These are phyloP conservation scores for Penicillium sp. DNA, from an alignment of 2,329 filamentous ascomycete species.

Conservation along the genomic window DNA sequence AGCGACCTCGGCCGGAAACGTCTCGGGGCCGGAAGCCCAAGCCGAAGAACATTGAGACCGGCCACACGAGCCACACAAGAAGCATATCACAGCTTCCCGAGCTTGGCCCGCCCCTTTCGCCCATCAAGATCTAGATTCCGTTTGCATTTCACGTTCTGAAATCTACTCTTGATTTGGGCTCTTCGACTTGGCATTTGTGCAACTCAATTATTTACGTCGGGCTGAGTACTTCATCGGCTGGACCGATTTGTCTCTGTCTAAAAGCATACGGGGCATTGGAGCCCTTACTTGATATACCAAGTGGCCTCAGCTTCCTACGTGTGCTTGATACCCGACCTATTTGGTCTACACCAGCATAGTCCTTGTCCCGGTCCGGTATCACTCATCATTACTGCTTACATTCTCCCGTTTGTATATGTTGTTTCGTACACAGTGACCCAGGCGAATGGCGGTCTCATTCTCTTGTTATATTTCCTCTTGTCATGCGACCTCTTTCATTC, in stretches of 20 bases:
- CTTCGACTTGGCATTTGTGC: not conserved
- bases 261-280: not conserved
- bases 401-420: slow-evolving; percentile 16
- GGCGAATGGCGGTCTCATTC: slow-evolving; percentile 8
- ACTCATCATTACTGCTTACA: too few relatives aligned
- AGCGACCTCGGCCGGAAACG: slow-evolving; percentile 31
- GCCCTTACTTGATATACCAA: not conserved
- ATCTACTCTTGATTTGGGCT: not conserved
- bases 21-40: slow-evolving; percentile 31
- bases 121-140: slow-evolving; percentile 43
- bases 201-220: not conserved
- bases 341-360: slow-evolving; percentile 15
- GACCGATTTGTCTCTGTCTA: slow-evolving; percentile 13
- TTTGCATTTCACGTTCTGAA: not conserved
- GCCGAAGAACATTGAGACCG: slow-evolving; percentile 34
- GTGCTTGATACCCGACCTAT: not conserved
- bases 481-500: slow-evolving; percentile 1
- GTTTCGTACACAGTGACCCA: slow-evolving; percentile 7
- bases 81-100: slow-evolving; percentile 48
- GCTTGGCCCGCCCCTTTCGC: slow-evolving; percentile 48
- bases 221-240: slow-evolving; percentile 13
- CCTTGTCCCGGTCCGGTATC: slow-evolving; percentile 29
- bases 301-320: not conserved
- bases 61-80: slow-evolving; percentile 28
- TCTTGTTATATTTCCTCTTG: slow-evolving; percentile 2